Evolutionary conservation across 331 rosid genomes (phyloP).

Genomic region (Quercus phellos): DNA sequence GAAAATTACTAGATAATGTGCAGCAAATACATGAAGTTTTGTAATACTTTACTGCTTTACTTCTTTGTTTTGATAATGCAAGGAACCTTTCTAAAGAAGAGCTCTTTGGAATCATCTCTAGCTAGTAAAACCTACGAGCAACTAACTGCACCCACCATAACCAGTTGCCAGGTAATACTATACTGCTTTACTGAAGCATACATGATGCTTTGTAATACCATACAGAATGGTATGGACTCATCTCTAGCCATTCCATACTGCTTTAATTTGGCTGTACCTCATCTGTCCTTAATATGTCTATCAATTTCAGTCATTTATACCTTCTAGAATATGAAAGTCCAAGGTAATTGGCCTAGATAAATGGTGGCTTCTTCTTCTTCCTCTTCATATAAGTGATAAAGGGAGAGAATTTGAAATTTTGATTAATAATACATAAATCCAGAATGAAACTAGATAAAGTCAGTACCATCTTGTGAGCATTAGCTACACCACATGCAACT

Average conservation of each 20-base stretch:
- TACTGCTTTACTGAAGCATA: background rate
- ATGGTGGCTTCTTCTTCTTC: background rate
- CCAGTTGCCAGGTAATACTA: too few relatives aligned
- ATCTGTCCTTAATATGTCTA: background rate
- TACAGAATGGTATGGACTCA: too few relatives aligned
- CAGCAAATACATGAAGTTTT: background rate
- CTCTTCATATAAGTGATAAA: too few relatives aligned
- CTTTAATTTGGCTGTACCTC: background rate
- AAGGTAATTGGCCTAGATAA: background rate
- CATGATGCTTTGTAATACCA: background rate
- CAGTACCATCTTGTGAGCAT: slow-evolving; percentile 75
- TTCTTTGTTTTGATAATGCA: too few relatives aligned
- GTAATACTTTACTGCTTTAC: background rate
- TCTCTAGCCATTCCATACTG: background rate
- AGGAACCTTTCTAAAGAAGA: too few relatives aligned
- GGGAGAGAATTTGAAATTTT: background rate
- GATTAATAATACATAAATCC: background rate
- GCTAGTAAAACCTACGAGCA: too few relatives aligned
- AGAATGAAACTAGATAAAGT: background rate
- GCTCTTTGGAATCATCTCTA: too few relatives aligned
- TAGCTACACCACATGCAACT: slow-evolving; percentile 84
- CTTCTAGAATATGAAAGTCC: too few relatives aligned
- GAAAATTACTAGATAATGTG: background rate
- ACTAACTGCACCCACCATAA: too few relatives aligned
- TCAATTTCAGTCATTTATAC: background rate